Evolutionary conservation across 2,329 filamentous ascomycete species (phyloP).

Genomic region (Uncinocarpus reesii): DNA sequence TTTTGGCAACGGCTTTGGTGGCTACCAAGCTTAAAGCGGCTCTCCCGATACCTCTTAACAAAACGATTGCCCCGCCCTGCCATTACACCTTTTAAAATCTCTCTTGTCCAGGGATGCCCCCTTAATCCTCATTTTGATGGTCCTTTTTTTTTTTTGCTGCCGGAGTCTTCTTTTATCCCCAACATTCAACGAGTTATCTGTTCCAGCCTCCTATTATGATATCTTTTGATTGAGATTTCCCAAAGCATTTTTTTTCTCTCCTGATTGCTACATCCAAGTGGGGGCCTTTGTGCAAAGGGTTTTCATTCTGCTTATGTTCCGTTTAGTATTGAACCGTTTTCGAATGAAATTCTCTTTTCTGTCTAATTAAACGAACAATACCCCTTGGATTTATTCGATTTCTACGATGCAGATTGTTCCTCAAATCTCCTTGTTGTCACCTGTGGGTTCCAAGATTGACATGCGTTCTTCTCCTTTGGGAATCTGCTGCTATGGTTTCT

Average conservation of each 20-base stretch:
- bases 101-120: conserved; percentile 3
- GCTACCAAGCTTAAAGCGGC: conserved; percentile 53
- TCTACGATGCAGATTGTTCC: conserved; percentile 10
- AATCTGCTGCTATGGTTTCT: conserved; percentile 13
- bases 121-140: background rate
- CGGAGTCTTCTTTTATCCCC: conserved; percentile 7
- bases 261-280: conserved; percentile 23
- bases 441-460: background rate
- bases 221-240: conserved; percentile 10
- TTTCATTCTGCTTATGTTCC: conserved; percentile 13
- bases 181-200: conserved; percentile 5
- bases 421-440: conserved; percentile 7
- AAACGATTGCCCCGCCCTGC: too few species aligned
- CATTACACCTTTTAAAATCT: background rate
- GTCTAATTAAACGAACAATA: conserved; percentile 31
- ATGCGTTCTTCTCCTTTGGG: conserved; percentile 18
- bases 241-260: conserved; percentile 10
- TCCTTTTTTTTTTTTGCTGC: conserved; percentile 9
- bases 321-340: conserved; percentile 28
- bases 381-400: conserved; percentile 22
- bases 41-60: too few species aligned
- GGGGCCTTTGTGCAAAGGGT: conserved; percentile 24
- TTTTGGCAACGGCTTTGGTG: conserved; percentile 48
- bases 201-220: conserved; percentile 6
- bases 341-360: conserved; percentile 36